Conservation (phyloP, 2,329 filamentous ascomycete genomes). For the Neonectria punicea region DNA sequence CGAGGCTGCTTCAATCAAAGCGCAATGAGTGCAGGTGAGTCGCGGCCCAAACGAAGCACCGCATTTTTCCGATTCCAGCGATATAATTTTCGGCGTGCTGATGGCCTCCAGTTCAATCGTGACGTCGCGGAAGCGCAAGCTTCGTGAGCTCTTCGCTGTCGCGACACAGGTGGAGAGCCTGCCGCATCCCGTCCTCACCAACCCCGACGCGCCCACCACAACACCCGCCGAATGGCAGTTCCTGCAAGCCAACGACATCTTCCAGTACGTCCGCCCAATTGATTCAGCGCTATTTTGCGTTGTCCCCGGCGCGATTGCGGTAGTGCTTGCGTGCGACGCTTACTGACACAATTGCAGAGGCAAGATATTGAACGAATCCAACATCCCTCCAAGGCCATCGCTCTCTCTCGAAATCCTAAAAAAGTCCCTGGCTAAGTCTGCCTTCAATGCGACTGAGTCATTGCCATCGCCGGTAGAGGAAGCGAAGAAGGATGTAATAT, state of each 20-base stretch:
- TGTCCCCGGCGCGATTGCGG: slow-evolving; percentile 31
- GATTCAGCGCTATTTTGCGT: slow-evolving; percentile 29
- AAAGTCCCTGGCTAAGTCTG: slow-evolving; percentile 48
- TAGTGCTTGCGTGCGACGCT: slow-evolving; percentile 21
- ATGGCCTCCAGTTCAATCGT: slow-evolving; percentile 72
- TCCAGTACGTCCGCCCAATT: slow-evolving; percentile 62
- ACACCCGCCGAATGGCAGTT: slow-evolving; percentile 65
- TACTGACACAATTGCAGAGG: slow-evolving; percentile 46
- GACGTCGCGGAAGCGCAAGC: slow-evolving; percentile 88
- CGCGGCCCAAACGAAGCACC: slow-evolving; percentile 55
- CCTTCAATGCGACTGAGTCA: slow-evolving; percentile 33
- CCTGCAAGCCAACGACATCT: slow-evolving; percentile 66
- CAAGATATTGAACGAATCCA: slow-evolving; percentile 61
- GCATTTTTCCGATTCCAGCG: slow-evolving; percentile 60
- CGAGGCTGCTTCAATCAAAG: slow-evolving; percentile 73
- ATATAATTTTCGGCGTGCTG: slow-evolving; percentile 58
- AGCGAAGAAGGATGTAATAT: slow-evolving; percentile 19
- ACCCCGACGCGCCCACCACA: slow-evolving; percentile 65
- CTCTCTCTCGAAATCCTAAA: slow-evolving; percentile 57
- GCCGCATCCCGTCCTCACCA: slow-evolving; percentile 67
- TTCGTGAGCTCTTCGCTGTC: slow-evolving; percentile 85
- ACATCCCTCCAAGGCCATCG: slow-evolving; percentile 61
- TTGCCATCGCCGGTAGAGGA: slow-evolving; percentile 25
- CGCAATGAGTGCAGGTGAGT: slow-evolving; percentile 70
- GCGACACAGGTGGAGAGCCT: slow-evolving; percentile 75